Evolutionary conservation across 1,284 basidiomycete species (phyloP).

Genomic region (Apiotrichum gracile): DNA sequence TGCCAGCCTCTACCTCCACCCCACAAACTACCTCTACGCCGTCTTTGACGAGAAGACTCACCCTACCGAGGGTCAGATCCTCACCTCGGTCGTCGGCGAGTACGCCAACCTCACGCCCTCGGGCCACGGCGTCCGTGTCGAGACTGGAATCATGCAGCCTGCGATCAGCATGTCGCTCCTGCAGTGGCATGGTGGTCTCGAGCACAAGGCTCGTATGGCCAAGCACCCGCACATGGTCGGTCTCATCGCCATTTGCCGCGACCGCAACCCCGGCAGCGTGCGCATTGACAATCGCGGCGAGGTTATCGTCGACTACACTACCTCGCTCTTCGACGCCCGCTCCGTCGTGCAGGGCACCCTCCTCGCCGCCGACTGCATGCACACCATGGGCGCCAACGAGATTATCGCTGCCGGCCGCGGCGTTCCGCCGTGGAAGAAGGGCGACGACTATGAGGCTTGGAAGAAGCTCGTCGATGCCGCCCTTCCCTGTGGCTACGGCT

Average conservation of each 20-base stretch:
- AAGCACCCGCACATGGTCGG: constrained; percentile 22
- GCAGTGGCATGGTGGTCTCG: constrained; percentile 36
- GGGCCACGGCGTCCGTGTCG: constrained; percentile 49
- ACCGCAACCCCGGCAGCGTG: constrained; percentile 36
- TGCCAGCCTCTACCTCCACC: constrained; percentile 49
- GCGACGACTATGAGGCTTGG: constrained; percentile 28
- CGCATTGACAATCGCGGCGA: constrained; percentile 41
- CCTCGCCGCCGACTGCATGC: constrained; percentile 44
- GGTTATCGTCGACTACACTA: constrained; percentile 45
- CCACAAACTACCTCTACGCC: constrained; percentile 46
- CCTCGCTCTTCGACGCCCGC: constrained; percentile 42
- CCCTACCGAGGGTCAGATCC: constrained; percentile 49
- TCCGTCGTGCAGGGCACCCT: constrained; percentile 44
- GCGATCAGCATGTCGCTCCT: constrained; percentile 38
- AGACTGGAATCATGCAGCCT: constrained; percentile 48
- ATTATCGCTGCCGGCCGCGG: constrained; percentile 43
- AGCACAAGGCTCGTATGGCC: constrained; percentile 45
- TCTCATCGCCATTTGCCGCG: constrained; percentile 26
- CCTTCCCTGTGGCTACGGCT: constrained; percentile 16
- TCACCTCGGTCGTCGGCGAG: constrained; percentile 47
- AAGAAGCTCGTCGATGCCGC: constrained; percentile 26
- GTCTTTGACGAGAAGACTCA: constrained; percentile 47
- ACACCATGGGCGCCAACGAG: constrained; percentile 45
- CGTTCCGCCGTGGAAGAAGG: constrained; percentile 23
- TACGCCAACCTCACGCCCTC: constrained; percentile 38